phyloP scores from a whole-genome alignment of 2,329 filamentous ascomycete genomes.

The Nemania serpens region DNA sequence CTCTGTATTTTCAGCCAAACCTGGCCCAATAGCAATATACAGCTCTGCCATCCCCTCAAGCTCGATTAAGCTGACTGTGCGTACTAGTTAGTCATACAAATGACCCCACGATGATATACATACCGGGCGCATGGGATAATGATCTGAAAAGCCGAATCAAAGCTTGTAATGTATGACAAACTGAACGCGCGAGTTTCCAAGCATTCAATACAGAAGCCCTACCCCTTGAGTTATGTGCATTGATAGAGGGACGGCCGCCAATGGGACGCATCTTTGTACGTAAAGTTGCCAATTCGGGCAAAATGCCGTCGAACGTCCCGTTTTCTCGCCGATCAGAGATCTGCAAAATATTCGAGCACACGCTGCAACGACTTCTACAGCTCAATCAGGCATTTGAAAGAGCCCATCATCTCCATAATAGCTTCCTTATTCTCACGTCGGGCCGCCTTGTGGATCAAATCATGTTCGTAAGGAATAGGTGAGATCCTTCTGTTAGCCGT shows the following conservation, averaged over 20 bases:
- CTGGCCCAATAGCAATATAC: not conserved
- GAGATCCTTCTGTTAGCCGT: constrained; percentile 10
- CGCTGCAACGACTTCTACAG: not conserved
- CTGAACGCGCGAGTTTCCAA: not conserved
- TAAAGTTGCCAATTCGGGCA: constrained; percentile 21
- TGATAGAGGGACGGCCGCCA: not conserved
- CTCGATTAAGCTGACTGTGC: not conserved
- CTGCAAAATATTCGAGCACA: not conserved
- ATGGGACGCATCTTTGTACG: constrained; percentile 2
- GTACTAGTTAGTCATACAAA: not conserved
- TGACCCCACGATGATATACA: no score
- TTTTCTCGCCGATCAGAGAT: not conserved
- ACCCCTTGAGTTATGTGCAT: not conserved
- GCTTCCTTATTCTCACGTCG: not conserved
- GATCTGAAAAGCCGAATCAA: not conserved
- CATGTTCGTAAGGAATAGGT: not conserved
- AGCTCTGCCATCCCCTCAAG: not conserved
- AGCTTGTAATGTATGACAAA: not conserved
- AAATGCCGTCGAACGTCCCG: not conserved
- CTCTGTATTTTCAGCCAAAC: constrained; percentile 7
- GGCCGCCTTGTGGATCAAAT: constrained; percentile 9
- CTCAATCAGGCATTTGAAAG: constrained; percentile 15
- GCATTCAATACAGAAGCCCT: not conserved
- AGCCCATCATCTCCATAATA: constrained; percentile 10
- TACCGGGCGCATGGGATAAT: not conserved